Conservation (phyloP, 2,329 filamentous ascomycete species). For the Beauveria brongniartii region DNA sequence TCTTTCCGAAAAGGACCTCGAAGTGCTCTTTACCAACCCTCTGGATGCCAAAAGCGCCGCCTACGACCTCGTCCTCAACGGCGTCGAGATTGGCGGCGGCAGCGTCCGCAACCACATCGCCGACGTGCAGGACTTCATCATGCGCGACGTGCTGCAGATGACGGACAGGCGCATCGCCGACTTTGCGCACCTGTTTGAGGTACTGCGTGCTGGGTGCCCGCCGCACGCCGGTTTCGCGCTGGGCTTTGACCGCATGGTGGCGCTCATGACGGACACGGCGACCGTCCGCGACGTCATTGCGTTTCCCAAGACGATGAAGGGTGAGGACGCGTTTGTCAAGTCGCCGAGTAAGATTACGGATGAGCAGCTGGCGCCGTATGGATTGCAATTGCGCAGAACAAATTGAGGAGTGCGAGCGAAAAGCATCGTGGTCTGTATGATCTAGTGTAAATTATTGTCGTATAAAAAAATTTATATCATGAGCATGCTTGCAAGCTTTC, state of each 20-base stretch:
- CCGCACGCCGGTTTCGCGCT: slow-evolving; percentile 91
- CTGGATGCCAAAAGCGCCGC: slow-evolving; percentile 71
- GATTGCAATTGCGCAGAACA: slow-evolving; percentile 25
- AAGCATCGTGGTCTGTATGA: neutral
- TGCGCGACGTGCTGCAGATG: slow-evolving; percentile 79
- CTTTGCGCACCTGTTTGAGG: slow-evolving; percentile 78
- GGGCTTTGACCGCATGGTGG: slow-evolving; percentile 80
- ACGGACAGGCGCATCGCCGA: slow-evolving; percentile 61
- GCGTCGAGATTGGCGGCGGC: slow-evolving; percentile 87
- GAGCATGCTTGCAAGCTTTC: neutral
- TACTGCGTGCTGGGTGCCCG: slow-evolving; percentile 77
- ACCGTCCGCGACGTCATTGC: slow-evolving; percentile 91
- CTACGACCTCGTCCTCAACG: slow-evolving; percentile 94
- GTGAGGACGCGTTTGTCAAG: slow-evolving; percentile 76
- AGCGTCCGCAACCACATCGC: slow-evolving; percentile 86
- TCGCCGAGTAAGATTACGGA: slow-evolving; percentile 63
- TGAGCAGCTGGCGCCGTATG: slow-evolving; percentile 42
- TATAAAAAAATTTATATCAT: neutral
- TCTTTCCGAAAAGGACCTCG: slow-evolving; percentile 60
- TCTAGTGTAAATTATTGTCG: neutral
- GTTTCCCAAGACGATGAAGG: slow-evolving; percentile 88
- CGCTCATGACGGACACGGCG: slow-evolving; percentile 66
- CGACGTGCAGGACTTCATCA: slow-evolving; percentile 72
- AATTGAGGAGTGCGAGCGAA: neutral
- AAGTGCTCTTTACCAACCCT: slow-evolving; percentile 64